Conservation (phyloP, 2,329 filamentous ascomycete species). For the Penicillium sp. region DNA sequence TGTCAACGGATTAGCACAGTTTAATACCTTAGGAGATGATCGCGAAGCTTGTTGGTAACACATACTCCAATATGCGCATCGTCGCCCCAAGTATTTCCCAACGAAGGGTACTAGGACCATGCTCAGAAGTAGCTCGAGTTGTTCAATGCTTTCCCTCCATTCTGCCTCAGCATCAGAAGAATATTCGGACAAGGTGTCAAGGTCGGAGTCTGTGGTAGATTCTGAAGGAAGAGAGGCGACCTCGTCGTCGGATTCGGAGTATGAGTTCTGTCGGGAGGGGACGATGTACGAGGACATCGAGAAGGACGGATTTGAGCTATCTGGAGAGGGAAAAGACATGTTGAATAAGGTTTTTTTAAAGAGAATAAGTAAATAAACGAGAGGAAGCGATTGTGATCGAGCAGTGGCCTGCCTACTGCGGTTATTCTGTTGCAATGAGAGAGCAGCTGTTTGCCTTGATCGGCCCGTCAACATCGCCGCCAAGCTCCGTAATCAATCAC, state of each 20-base stretch:
- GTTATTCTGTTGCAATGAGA: constrained; percentile 11
- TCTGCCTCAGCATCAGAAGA: constrained; percentile 87
- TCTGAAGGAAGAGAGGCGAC: constrained; percentile 46
- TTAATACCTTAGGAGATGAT: background rate
- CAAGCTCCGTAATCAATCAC: background rate
- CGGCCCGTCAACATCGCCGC: constrained; percentile 2
- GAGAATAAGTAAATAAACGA: constrained; percentile 7
- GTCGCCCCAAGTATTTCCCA: constrained; percentile 92
- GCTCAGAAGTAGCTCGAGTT: constrained; percentile 85
- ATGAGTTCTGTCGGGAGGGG: constrained; percentile 31
- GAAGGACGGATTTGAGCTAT: constrained; percentile 36
- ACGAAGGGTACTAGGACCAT: constrained; percentile 94
- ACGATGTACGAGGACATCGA: constrained; percentile 43
- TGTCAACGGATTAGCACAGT: constrained; percentile 7
- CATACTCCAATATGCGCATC: constrained; percentile 93
- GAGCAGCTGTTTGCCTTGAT: constrained; percentile 21
- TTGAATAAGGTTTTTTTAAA: constrained; percentile 8
- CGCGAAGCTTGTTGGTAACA: constrained; percentile 8
- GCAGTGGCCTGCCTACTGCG: constrained; percentile 41
- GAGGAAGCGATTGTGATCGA: constrained; percentile 20
- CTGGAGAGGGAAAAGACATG: constrained; percentile 34
- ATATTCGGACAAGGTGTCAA: constrained; percentile 50
- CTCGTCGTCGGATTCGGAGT: constrained; percentile 39
- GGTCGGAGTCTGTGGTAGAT: constrained; percentile 39
- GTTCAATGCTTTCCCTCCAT: constrained; percentile 92